Percentiles rank a stretch among this genome's conserved stretches.
These are phyloP conservation scores for Penicillium desertorum DNA, from an alignment of 495 filamentous ascomycete genomes.

Conservation along the genomic window DNA sequence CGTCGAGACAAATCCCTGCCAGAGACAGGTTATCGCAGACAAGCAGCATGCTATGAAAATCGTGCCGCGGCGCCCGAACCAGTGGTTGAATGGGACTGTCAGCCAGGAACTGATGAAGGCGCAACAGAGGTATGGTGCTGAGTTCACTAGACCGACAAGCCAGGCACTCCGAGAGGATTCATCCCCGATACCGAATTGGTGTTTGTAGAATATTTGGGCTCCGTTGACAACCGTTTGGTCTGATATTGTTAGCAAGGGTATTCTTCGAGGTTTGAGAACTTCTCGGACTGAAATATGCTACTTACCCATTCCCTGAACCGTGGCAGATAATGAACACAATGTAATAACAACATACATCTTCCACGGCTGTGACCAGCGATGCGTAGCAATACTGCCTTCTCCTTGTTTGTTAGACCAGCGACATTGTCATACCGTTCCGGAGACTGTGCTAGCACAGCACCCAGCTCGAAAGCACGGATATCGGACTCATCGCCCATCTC, in stretches of 20 bases:
- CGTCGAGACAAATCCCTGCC: constrained; percentile 70
- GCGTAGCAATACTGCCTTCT: constrained; percentile 56
- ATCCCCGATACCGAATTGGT: constrained; percentile 65
- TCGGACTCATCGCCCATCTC: constrained; percentile 61
- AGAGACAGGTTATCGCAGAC: constrained; percentile 68
- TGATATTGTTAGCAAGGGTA: constrained; percentile 22
- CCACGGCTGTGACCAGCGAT: constrained; percentile 72
- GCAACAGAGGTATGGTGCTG: constrained; percentile 71
- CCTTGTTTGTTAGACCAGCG: constrained; percentile 54
- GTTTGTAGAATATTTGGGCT: constrained; percentile 70
- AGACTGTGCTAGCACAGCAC: constrained; percentile 67
- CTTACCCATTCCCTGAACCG: constrained; percentile 70
- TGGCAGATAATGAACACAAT: constrained; percentile 61
- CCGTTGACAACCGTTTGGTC: constrained; percentile 81
- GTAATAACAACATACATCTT: constrained; percentile 68
- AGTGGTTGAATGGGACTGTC: constrained; percentile 75
- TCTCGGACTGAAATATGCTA: background rate
- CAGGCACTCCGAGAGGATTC: constrained; percentile 46
- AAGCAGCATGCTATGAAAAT: constrained; percentile 75
- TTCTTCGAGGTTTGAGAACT: background rate
- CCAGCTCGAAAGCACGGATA: constrained; percentile 67
- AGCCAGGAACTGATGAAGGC: constrained; percentile 81
- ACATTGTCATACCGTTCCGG: constrained; percentile 55
- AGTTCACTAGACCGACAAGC: constrained; percentile 64
- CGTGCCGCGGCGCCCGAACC: constrained; percentile 77